A percentile compares a stretch with the other conserved stretches of the same genome.
Evolutionary conservation across 306 rosid genomes (phyloP).

Genomic region (Cucurbita moschata): DNA sequence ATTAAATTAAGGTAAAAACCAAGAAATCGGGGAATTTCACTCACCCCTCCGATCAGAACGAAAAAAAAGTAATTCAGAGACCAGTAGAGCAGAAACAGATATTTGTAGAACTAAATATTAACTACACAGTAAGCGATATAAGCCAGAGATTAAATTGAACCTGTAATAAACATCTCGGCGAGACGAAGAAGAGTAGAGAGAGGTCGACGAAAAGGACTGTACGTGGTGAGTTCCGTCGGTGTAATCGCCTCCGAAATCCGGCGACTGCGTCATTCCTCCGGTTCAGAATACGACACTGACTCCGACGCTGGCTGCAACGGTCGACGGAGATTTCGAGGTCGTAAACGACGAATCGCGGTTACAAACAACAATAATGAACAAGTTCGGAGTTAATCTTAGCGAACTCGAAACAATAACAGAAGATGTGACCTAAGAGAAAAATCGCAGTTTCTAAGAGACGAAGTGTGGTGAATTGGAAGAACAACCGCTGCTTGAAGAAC

Average conservation of each 20-base stretch:
- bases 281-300: slow-evolving; percentile 1
- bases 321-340: neutral
- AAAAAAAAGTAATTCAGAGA: neutral
- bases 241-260: slow-evolving; percentile 22
- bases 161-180: slow-evolving; percentile 79
- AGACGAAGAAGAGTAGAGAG: slow-evolving; percentile 28
- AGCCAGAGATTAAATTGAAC: slow-evolving; percentile 20
- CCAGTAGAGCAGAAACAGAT: neutral
- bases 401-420: neutral
- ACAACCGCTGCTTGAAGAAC: neutral
- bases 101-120: neutral
- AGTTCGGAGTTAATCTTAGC: neutral
- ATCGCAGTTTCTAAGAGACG: neutral
- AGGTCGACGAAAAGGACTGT: slow-evolving; percentile 11
- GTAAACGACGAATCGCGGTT: neutral
- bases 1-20: neutral
- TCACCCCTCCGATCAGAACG: neutral
- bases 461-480: neutral
- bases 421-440: neutral
- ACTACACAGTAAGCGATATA: neutral
- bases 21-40: neutral
- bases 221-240: slow-evolving; percentile 16
- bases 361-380: neutral
- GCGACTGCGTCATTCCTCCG: slow-evolving; percentile 25
- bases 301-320: slow-evolving; percentile 1